These are phyloP conservation scores for Ophiostoma australiae DNA, from an alignment of 2,329 filamentous ascomycete species.

Conservation along the genomic window DNA sequence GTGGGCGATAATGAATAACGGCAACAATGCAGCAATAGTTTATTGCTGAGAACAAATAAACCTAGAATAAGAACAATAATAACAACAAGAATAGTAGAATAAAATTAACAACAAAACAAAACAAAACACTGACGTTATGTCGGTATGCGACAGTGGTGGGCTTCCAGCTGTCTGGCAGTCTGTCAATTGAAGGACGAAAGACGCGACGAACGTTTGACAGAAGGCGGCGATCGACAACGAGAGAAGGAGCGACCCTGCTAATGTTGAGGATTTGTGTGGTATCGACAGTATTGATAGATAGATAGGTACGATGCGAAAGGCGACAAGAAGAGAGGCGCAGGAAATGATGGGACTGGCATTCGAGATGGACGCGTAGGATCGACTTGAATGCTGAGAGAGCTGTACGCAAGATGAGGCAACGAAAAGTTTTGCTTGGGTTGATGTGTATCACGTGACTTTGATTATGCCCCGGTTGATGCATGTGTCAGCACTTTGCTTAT, in stretches of 20 bases:
- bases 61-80: neutral
- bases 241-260: neutral
- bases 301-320: neutral
- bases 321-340: neutral
- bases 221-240: neutral
- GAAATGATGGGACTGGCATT: neutral
- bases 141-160: neutral
- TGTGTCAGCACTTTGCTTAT: neutral
- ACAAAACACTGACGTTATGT: neutral
- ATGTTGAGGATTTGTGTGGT: neutral
- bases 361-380: slow-evolving; percentile 3
- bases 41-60: too few species aligned
- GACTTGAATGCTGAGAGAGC: neutral
- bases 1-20: neutral
- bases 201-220: slow-evolving; percentile 2
- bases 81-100: neutral
- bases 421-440: slow-evolving; percentile 7
- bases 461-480: neutral
- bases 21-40: neutral
- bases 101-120: neutral
- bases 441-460: neutral
- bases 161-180: neutral
- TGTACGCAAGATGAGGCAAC: neutral
- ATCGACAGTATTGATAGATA: neutral
- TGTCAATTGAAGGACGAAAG: neutral